phyloP scores from a whole-genome alignment of 805 yeast genomes.

The Torulaspora quercuum region DNA sequence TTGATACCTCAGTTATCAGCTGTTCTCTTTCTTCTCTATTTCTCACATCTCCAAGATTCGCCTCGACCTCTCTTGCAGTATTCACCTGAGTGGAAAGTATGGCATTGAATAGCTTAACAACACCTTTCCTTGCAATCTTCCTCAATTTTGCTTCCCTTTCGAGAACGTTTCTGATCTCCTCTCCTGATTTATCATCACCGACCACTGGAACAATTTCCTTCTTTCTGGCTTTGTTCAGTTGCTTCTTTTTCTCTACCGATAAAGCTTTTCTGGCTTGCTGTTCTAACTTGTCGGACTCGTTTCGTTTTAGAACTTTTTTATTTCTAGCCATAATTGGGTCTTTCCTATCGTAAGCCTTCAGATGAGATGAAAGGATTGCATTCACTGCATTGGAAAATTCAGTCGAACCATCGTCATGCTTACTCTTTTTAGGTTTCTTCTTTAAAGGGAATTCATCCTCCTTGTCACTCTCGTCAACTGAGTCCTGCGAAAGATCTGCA shows the following conservation, averaged over 20 bases:
- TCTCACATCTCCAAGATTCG: slow-evolving; percentile 42
- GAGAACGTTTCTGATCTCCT: slow-evolving; percentile 47
- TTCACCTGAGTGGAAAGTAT: slow-evolving; percentile 71
- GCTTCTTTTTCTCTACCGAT: slow-evolving; percentile 64
- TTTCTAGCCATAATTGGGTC: slow-evolving; percentile 92
- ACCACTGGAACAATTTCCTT: slow-evolving; percentile 63
- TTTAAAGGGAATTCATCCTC: slow-evolving; percentile 45
- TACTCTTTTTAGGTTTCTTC: slow-evolving; percentile 53
- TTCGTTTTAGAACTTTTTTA: slow-evolving; percentile 61
- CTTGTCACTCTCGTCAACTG: slow-evolving; percentile 25
- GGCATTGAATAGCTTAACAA: slow-evolving; percentile 78
- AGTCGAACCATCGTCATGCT: slow-evolving; percentile 65
- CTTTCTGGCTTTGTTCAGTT: slow-evolving; percentile 63
- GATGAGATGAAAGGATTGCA: slow-evolving; percentile 77
- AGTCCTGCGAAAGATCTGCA: slow-evolving; percentile 26
- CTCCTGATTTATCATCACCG: slow-evolving; percentile 41
- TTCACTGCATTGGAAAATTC: slow-evolving; percentile 78
- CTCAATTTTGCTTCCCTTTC: slow-evolving; percentile 68
- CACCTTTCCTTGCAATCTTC: slow-evolving; percentile 86
- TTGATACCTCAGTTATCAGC: slow-evolving; percentile 72
- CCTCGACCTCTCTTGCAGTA: slow-evolving; percentile 49
- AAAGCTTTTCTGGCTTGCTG: slow-evolving; percentile 73
- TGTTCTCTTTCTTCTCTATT: slow-evolving; percentile 50
- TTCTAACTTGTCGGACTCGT: slow-evolving; percentile 79
- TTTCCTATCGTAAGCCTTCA: slow-evolving; percentile 82